These are phyloP conservation scores for Moelleriella libera DNA, from an alignment of 2,329 filamentous ascomycete genomes.

Conservation along the genomic window DNA sequence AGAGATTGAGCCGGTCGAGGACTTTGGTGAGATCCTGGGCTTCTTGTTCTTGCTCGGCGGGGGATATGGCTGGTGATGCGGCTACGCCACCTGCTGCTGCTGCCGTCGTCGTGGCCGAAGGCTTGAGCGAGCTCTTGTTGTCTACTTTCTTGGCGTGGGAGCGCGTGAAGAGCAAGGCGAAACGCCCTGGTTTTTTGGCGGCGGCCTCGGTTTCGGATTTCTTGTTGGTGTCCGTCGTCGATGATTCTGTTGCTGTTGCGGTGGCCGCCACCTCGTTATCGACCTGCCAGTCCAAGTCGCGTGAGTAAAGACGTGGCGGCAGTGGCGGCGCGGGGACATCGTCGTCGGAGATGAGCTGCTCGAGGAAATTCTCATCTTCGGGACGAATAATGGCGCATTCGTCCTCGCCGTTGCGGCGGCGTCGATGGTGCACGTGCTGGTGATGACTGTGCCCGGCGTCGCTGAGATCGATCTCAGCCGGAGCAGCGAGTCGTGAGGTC, in stretches of 20 bases:
- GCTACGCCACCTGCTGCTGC: no score
- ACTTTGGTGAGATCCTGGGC: conserved; percentile 63
- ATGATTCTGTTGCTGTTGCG: conserved; percentile 16
- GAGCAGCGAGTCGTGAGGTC: conserved; percentile 7
- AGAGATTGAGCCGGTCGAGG: conserved; percentile 72
- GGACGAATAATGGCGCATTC: conserved; percentile 32
- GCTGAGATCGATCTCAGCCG: background rate
- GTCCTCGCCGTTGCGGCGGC: conserved; percentile 5
- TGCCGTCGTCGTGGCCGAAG: no score
- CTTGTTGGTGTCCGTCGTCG: conserved; percentile 13
- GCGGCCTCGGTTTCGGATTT: conserved; percentile 13
- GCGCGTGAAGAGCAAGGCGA: conserved; percentile 21
- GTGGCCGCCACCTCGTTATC: conserved; percentile 13
- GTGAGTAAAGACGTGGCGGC: conserved; percentile 36
- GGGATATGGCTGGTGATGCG: conserved; percentile 22
- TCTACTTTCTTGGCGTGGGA: conserved; percentile 26
- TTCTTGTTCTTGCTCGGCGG: conserved; percentile 31
- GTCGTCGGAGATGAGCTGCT: conserved; percentile 31
- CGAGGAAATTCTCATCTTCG: conserved; percentile 45
- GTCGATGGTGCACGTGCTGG: conserved; percentile 1
- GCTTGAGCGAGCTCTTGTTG: conserved; percentile 17
- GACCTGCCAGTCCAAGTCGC: conserved; percentile 33
- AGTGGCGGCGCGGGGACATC: conserved; percentile 36
- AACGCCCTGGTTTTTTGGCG: conserved; percentile 18
- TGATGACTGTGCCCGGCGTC: conserved; percentile 1